Evolutionary conservation across 2,329 filamentous ascomycete species (phyloP).

Genomic region (Colletotrichum horii): DNA sequence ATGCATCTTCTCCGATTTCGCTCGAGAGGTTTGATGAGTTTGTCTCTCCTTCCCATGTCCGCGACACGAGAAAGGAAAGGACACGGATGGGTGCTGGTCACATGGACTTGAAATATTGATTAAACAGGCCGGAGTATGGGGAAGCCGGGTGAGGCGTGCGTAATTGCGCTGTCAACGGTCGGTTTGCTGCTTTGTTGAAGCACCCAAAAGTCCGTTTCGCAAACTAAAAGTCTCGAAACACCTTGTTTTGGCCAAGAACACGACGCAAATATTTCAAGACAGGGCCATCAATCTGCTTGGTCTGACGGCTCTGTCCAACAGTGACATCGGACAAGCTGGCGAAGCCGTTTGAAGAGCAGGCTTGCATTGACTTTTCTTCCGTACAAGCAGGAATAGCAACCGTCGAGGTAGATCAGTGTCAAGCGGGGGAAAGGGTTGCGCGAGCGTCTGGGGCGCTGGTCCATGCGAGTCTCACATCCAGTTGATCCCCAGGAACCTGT

Average conservation of each 20-base stretch:
- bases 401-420: not conserved
- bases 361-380: not conserved
- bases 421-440: not conserved
- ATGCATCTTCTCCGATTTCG: not conserved
- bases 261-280: not conserved
- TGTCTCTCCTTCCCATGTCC: not conserved
- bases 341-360: not conserved
- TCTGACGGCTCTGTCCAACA: not conserved
- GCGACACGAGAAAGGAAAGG: not conserved
- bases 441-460: not conserved
- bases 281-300: not conserved
- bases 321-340: not conserved
- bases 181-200: not conserved
- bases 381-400: not conserved
- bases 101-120: not conserved
- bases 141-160: not conserved
- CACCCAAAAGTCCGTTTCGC: not conserved
- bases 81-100: not conserved
- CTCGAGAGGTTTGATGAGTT: not conserved
- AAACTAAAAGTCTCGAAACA: not conserved
- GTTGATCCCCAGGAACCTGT: not conserved
- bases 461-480: not conserved
- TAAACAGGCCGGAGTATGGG: not conserved
- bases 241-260: not conserved
- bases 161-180: not conserved